Evolutionary conservation across 805 yeast genomes (phyloP).

Genomic region (Saccharomycopsis microspora): DNA sequence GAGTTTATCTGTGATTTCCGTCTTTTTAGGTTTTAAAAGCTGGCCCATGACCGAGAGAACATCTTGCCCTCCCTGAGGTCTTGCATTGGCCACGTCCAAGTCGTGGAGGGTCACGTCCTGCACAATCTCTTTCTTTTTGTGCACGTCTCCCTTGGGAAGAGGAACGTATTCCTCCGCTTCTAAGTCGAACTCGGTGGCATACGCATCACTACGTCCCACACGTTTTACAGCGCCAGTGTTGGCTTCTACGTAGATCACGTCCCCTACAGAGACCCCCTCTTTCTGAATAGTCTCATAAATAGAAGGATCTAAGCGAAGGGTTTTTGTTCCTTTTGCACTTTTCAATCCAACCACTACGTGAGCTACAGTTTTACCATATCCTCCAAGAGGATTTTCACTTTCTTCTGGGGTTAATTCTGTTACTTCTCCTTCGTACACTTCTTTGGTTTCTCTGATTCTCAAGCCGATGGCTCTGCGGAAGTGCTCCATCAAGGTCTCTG

Average conservation of each 20-base stretch:
- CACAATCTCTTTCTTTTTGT: conserved; percentile 93
- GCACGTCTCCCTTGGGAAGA: conserved; percentile 97
- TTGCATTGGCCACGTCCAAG: conserved; percentile 89
- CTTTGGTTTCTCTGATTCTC: conserved; percentile 92
- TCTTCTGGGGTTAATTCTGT: conserved; percentile 94
- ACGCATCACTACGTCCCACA: conserved; percentile 97
- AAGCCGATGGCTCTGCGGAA: conserved; percentile 94
- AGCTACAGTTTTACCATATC: conserved; percentile 92
- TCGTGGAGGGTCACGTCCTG: conserved; percentile 97
- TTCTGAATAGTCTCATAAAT: conserved; percentile 91
- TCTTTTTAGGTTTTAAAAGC: conserved; percentile 87
- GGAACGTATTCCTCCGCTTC: conserved; percentile 99
- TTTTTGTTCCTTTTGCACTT: conserved; percentile 86
- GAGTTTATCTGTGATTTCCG: conserved; percentile 93
- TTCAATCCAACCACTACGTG: conserved; percentile 92
- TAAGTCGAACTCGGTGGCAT: conserved; percentile 94
- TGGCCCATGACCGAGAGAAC: conserved; percentile 96
- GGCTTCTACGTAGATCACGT: conserved; percentile 93
- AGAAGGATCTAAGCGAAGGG: conserved; percentile 78
- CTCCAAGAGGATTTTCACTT: conserved; percentile 93
- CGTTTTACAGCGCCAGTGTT: conserved; percentile 96
- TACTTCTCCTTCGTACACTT: conserved; percentile 96
- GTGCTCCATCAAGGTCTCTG: conserved; percentile 92
- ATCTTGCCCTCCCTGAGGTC: conserved; percentile 96
- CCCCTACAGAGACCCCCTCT: conserved; percentile 91